Base-by-base conservation (phyloP, 352 stramenopile species). In the Phytophthora nicotianae region DNA sequence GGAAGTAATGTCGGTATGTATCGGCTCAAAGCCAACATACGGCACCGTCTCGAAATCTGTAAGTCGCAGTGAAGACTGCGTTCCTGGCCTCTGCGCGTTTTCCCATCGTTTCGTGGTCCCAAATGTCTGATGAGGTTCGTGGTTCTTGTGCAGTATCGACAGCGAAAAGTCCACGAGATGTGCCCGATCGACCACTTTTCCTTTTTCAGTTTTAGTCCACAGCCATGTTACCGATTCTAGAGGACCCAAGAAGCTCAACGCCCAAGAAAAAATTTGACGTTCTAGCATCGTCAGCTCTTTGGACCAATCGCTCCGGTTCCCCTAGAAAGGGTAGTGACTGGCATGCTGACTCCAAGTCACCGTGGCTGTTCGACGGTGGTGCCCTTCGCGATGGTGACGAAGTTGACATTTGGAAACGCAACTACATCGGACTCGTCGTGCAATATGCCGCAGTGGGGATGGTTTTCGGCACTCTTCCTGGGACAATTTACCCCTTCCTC, bases 371-470 rank as follows among this genome's bases (percentile, higher is more conserved):
- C 10, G 47, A 68, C 3, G 64, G 64, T 42, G 64, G 64, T 1
- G 64, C 64, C 2, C 48, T 72, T n/a, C 48, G 64, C 23, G 37
- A 58, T 1, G 65, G 65, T 29, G 58, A 55, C 8, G 51, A 61
- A 19, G 24, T 72, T 8, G 63, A 76, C 51, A 69, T 81, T 48
- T 77, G 61, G 58, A 74, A 63, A 29, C 62, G 57, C 2, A 64
- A 83, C 27, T 72, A 78, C 50, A 72, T 83, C 26, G 74, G 71
- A 11, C 58, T 86, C 14, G 24, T 83, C 11, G 62, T 65, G 37
- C 76, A 85, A 23, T 85, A 85, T 43, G 73, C 75, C 0, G 58
- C 70, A 3, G 68, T 78, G 24, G 73, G 75, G 1, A 70, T 85
- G 38, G 52, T 79, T 26, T 69, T 71, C 35, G 77, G 74, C 4